A percentile compares a stretch with the other conserved stretches of the same genome.
Conservation (phyloP, 345 rosid genomes). For the Draba incana region DNA sequence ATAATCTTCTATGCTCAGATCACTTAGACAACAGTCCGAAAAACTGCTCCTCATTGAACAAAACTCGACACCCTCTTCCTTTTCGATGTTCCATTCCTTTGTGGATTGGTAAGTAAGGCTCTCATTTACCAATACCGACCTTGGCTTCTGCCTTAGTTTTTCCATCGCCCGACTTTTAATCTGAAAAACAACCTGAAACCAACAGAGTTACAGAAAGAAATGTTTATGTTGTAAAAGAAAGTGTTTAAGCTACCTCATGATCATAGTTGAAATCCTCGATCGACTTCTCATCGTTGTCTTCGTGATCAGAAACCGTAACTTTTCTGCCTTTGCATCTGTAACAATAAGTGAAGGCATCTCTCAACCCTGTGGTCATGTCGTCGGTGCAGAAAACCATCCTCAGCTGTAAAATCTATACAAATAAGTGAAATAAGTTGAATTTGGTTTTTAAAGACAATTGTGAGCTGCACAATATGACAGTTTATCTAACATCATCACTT, state of each 20-base stretch:
- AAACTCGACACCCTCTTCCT: constrained; percentile 51
- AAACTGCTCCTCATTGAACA: constrained; percentile 66
- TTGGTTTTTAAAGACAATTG: constrained; percentile 1
- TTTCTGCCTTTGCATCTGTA: constrained; percentile 37
- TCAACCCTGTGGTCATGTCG: constrained; percentile 26
- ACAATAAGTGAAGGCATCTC: constrained; percentile 34
- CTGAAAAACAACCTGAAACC: constrained; percentile 60
- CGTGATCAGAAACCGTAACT: constrained; percentile 17
- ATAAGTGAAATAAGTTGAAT: constrained; percentile 13
- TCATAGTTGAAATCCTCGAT: constrained; percentile 27
- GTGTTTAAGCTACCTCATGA: constrained; percentile 29
- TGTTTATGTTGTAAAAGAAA: background rate
- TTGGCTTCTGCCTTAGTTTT: constrained; percentile 64
- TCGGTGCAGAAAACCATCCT: constrained; percentile 35
- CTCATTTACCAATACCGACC: constrained; percentile 42
- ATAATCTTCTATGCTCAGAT: constrained; percentile 55
- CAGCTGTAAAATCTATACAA: constrained; percentile 28
- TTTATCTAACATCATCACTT: constrained; percentile 40
- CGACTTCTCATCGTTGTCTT: constrained; percentile 25
- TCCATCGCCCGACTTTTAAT: constrained; percentile 76
- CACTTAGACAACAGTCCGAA: constrained; percentile 57
- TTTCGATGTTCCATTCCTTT: constrained; percentile 32
- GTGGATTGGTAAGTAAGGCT: constrained; percentile 47
- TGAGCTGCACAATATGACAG: constrained; percentile 32
- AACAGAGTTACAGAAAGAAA: background rate